Conservation (phyloP, 305 asterid genomes). For the Plantago coronopus region DNA sequence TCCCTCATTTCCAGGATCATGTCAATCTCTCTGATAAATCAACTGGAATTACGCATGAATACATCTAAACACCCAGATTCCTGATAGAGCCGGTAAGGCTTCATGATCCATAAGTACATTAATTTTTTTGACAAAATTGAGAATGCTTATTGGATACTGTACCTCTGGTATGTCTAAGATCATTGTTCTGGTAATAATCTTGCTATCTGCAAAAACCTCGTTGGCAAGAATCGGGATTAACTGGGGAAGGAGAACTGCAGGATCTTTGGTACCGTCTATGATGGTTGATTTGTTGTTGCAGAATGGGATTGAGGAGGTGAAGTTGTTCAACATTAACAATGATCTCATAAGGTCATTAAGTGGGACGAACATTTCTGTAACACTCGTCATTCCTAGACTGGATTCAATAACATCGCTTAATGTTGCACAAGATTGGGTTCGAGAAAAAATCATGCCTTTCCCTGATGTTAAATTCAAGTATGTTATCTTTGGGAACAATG, state of each 20-base stretch:
- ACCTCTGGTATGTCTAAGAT: too few relatives aligned
- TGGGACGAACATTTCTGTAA: neutral
- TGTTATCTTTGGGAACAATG: neutral
- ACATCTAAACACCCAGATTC: too few relatives aligned
- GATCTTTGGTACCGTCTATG: neutral
- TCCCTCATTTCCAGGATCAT: too few relatives aligned
- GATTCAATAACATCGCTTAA: neutral
- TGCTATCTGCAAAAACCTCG: too few relatives aligned
- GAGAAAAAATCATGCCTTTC: neutral
- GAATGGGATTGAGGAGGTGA: neutral
- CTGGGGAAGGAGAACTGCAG: neutral
- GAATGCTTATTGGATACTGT: too few relatives aligned
- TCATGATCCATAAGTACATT: too few relatives aligned
- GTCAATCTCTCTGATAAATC: too few relatives aligned
- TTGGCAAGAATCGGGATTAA: neutral
- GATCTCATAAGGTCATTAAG: neutral
- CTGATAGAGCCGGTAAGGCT: too few relatives aligned
- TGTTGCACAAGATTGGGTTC: neutral
- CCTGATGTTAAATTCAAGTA: neutral
- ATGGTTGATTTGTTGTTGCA: neutral
- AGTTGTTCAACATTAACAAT: neutral
- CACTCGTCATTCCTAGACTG: neutral
- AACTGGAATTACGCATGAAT: too few relatives aligned
- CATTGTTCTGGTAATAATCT: too few relatives aligned
- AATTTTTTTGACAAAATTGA: too few relatives aligned